Conservation (phyloP, 768 basidiomycete species). For the Clitopilus hobsonii region DNA sequence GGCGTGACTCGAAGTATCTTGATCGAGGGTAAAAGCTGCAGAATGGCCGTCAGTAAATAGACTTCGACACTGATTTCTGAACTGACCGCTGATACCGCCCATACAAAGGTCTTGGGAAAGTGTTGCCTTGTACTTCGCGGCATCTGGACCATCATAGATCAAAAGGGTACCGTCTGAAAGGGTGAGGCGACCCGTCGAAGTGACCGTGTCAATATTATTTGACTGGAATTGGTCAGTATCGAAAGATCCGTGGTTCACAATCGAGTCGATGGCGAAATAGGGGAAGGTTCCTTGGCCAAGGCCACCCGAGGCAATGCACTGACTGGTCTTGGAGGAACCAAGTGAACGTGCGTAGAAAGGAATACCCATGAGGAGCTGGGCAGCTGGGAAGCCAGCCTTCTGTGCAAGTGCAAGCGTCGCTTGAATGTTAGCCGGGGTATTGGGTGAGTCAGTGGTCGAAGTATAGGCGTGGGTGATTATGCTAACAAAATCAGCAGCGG, state of each 20-base stretch:
- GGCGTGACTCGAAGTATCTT: too few species aligned
- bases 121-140: not conserved
- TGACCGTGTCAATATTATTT: not conserved
- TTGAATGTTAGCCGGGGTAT: not conserved
- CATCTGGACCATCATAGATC: not conserved
- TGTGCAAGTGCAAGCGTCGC: slow-evolving; percentile 1
- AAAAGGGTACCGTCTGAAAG: not conserved
- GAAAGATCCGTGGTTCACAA: not conserved
- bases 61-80: too few species aligned
- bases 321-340: not conserved
- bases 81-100: slow-evolving; percentile 2
- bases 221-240: not conserved
- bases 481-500: not conserved
- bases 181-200: not conserved
- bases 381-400: slow-evolving; percentile 3
- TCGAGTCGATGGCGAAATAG: slow-evolving; percentile 6
- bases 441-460: not conserved
- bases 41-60: too few species aligned
- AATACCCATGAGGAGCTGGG: slow-evolving; percentile 3
- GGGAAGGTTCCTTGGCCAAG: slow-evolving; percentile 9
- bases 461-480: slow-evolving; percentile 3
- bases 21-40: not conserved
- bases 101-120: slow-evolving; percentile 1
- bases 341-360: slow-evolving; percentile 5
- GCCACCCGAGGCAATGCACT: not conserved